These are phyloP conservation scores for Calonectria leucothoes DNA, from an alignment of 2,329 filamentous ascomycete genomes.

Conservation along the genomic window DNA sequence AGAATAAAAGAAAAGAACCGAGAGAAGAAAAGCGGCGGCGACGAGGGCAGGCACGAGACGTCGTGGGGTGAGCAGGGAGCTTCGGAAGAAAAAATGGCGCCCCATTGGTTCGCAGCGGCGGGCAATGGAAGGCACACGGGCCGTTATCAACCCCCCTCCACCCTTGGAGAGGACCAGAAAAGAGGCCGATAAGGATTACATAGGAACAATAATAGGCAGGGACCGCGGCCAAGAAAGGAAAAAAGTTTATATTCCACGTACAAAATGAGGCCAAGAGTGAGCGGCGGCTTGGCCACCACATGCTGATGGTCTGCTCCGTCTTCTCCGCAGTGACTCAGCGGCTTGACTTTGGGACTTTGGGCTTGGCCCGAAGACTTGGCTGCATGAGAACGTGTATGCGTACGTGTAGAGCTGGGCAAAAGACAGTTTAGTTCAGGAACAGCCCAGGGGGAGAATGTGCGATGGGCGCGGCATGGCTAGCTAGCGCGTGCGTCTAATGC, in stretches of 20 bases:
- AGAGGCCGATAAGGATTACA: neutral
- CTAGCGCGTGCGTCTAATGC: constrained; percentile 3
- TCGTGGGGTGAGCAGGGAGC: neutral
- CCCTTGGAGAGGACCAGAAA: no score
- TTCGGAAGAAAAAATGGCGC: neutral
- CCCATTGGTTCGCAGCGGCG: neutral
- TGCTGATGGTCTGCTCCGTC: neutral
- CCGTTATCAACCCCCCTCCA: neutral
- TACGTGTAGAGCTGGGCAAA: neutral
- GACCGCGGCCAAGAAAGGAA: neutral
- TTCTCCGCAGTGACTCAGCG: neutral
- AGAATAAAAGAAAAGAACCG: neutral
- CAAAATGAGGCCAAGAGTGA: constrained; percentile 8
- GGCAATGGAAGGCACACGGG: neutral
- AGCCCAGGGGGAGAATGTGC: neutral
- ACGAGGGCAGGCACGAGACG: neutral
- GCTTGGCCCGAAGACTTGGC: neutral
- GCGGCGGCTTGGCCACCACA: neutral
- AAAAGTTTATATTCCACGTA: neutral
- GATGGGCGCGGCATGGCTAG: neutral
- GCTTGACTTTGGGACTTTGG: neutral
- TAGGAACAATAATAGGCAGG: neutral
- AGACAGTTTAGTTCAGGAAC: constrained; percentile 14
- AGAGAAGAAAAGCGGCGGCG: neutral
- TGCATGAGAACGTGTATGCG: neutral